phyloP scores from a whole-genome alignment of 2,329 filamentous ascomycete genomes.

The Ceratocystis cacaofunesta region DNA sequence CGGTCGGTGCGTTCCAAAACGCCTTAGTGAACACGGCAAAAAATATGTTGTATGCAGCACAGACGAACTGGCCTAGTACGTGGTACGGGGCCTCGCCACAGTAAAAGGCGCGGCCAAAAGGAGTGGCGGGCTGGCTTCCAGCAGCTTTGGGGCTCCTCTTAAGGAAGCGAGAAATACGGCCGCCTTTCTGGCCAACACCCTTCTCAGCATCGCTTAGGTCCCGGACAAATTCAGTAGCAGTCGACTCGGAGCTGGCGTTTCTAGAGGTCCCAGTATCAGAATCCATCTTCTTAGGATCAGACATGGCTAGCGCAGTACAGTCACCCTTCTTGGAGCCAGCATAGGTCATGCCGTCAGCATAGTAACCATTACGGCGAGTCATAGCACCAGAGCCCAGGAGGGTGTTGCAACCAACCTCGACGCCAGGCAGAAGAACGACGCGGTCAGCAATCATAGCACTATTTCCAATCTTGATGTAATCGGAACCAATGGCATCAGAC shows the following conservation, averaged over 20 bases:
- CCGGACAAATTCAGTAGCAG: slow-evolving; percentile 1
- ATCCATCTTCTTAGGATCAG: not conserved
- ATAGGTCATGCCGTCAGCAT: slow-evolving; percentile 33
- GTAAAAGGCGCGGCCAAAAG: slow-evolving; percentile 44
- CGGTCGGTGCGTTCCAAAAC: slow-evolving; percentile 37
- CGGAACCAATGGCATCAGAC: slow-evolving; percentile 35
- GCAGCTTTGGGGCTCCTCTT: slow-evolving; percentile 8
- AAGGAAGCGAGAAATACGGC: not conserved
- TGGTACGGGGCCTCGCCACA: slow-evolving; percentile 34
- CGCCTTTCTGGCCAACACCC: not conserved
- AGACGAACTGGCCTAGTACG: slow-evolving; percentile 33
- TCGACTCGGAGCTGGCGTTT: slow-evolving; percentile 5
- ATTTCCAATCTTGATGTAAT: slow-evolving; percentile 32
- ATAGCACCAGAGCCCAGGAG: slow-evolving; percentile 41
- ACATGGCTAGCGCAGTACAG: slow-evolving; percentile 28
- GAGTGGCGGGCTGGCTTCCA: slow-evolving; percentile 20
- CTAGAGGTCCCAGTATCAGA: not conserved
- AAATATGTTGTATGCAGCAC: slow-evolving; percentile 36
- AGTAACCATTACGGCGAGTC: slow-evolving; percentile 31
- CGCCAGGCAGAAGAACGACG: slow-evolving; percentile 37
- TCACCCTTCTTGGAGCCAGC: slow-evolving; percentile 38
- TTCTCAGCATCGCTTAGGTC: slow-evolving; percentile 9
- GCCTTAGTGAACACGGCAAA: slow-evolving; percentile 32
- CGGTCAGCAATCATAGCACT: slow-evolving; percentile 43
- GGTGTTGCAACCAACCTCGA: slow-evolving; percentile 32